Evolutionary conservation across 805 yeast genomes (phyloP), one percentile per base, ranked within the genome.

Genomic region (Teunomyces stri): DNA sequence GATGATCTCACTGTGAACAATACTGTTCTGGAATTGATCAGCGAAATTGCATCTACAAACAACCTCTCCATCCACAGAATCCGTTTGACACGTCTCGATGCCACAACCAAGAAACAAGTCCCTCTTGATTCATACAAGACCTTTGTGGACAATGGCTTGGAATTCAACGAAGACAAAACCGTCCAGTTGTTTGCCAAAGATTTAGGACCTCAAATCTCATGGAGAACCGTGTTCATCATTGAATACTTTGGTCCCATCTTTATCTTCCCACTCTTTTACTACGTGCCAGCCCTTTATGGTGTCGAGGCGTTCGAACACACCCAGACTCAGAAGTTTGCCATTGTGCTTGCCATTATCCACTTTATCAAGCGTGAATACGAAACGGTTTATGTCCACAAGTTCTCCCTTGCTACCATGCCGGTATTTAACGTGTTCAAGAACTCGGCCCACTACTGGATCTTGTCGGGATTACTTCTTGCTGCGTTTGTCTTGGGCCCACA

Each of bases 391-490:
- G 84, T 94, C 44, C 99, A 94, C 69, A 76, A 79, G 51, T 94
- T 94, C 63, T 87, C 97, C 18, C 74, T 82, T 49, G 83, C 89
- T 21, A 94, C 99, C 11, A 94, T 94, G 99, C 99, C 99, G 3
- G 59, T 87, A 37, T 79, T 81, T 64, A 87, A 89, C 67, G 69
- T 94, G 49, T 87, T 92, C 77, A 89, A 91, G 70, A 94, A 94
- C 72, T 84, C 90, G 34, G 74, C 79, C 54, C 97, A 94, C 66
- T 94, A 94, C 70, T 92, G 97, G 97, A 65, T 88, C n/a, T 72
- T 92, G 54, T 85, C 90, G 46, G 97, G 98, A 64, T 75, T 64
- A 22, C 54, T 62, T 50, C 66, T 81, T 50, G 78, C 82, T 3
- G 69, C 68, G 52, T 82, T 79, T 54, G 64, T 75, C 22, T 81